phyloP scores from a whole-genome alignment of 192 early-diverging fungal genomes.

The Coemansia sp. region DNA sequence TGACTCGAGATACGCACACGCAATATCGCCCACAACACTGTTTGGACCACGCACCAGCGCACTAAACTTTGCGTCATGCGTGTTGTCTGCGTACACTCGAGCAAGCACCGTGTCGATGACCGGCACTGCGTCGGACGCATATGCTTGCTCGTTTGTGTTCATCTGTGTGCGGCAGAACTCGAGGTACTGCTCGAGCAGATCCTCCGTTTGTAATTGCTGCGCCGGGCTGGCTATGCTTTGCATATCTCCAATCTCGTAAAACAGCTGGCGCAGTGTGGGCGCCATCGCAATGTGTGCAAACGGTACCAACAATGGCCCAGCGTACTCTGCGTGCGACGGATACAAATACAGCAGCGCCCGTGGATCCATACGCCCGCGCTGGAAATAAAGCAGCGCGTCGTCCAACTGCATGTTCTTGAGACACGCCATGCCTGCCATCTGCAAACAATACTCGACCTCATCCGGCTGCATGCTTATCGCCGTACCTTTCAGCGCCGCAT shows the following conservation, averaged over 20 bases:
- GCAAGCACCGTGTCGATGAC: constrained; percentile 43
- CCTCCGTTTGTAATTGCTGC: constrained; percentile 16
- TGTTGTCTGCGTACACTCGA: constrained; percentile 28
- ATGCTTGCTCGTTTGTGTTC: not conserved
- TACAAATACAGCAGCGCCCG: constrained; percentile 42
- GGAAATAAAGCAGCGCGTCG: constrained; percentile 40
- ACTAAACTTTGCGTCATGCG: constrained; percentile 17
- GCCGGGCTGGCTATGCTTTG: constrained; percentile 17
- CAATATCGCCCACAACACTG: constrained; percentile 26
- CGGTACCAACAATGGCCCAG: constrained; percentile 35
- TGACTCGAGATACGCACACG: constrained; percentile 17
- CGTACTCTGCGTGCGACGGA: constrained; percentile 22
- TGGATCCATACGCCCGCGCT: constrained; percentile 37
- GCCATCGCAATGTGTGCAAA: constrained; percentile 43
- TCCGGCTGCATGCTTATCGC: not conserved
- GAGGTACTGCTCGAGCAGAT: constrained; percentile 44
- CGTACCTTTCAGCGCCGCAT: constrained; percentile 15
- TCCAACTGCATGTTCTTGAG: constrained; percentile 34
- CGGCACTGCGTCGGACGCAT: constrained; percentile 28
- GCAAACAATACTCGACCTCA: constrained; percentile 39
- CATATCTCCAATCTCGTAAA: constrained; percentile 29
- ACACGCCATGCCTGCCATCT: constrained; percentile 35
- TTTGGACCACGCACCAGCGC: constrained; percentile 8
- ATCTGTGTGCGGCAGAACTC: constrained; percentile 21
- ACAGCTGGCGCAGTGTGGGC: constrained; percentile 13